Percentiles rank a stretch among this genome's conserved stretches.
Conservation (phyloP, 2,329 filamentous ascomycete genomes). For the Pezicula neosporulosa region DNA sequence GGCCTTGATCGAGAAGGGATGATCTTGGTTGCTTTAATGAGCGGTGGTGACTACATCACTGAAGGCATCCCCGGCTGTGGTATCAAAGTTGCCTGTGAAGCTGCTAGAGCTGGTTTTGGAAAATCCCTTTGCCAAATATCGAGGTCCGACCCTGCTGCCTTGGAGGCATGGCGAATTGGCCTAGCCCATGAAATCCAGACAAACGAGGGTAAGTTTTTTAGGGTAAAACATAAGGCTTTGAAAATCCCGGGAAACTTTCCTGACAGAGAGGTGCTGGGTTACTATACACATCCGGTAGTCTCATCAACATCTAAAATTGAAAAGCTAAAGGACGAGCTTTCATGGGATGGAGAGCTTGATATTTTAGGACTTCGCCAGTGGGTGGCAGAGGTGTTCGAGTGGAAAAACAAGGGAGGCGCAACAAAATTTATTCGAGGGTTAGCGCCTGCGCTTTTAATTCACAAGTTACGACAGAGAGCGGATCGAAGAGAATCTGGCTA, state of each 20-base stretch:
- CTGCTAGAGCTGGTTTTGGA: slow-evolving; percentile 84
- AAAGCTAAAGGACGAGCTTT: slow-evolving; percentile 47
- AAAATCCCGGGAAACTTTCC: slow-evolving; percentile 80
- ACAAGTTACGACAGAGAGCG: slow-evolving; percentile 46
- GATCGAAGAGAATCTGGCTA: slow-evolving; percentile 32
- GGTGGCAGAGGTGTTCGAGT: slow-evolving; percentile 77
- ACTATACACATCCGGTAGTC: slow-evolving; percentile 84
- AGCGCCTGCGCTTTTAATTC: slow-evolving; percentile 70
- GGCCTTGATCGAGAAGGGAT: slow-evolving; percentile 82
- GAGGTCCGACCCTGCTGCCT: slow-evolving; percentile 51
- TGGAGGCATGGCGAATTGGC: slow-evolving; percentile 68
- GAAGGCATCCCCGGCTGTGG: slow-evolving; percentile 87
- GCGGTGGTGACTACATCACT: slow-evolving; percentile 89
- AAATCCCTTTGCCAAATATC: slow-evolving; percentile 66
- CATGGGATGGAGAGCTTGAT: slow-evolving; percentile 64
- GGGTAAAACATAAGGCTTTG: slow-evolving; percentile 69
- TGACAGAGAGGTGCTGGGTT: slow-evolving; percentile 71
- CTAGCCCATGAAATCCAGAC: slow-evolving; percentile 74
- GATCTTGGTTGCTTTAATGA: slow-evolving; percentile 92
- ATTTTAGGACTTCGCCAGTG: slow-evolving; percentile 68
- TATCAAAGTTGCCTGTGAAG: slow-evolving; percentile 83
- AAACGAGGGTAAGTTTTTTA: slow-evolving; percentile 81
- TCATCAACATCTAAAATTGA: slow-evolving; percentile 58
- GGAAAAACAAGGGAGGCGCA: slow-evolving; percentile 74
- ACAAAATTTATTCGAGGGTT: slow-evolving; percentile 81